Evolutionary conservation across 2,329 filamentous ascomycete genomes (phyloP).

Genomic region (Ophiostoma australiae): DNA sequence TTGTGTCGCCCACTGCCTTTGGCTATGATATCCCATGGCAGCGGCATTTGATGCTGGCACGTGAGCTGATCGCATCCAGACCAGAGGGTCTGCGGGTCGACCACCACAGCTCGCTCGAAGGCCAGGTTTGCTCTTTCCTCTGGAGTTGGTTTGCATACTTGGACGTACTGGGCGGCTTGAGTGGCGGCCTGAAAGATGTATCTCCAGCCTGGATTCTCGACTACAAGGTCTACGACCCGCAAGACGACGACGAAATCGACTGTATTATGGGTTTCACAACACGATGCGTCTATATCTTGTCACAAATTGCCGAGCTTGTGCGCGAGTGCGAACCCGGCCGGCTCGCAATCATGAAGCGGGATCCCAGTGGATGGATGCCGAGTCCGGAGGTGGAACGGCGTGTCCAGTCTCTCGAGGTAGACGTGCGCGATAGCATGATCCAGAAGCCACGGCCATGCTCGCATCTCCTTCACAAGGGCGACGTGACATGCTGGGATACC

Average conservation of each 20-base stretch:
- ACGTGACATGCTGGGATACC: conserved; percentile 54
- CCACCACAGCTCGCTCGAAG: conserved; percentile 43
- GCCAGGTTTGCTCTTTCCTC: conserved; percentile 66
- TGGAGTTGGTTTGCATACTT: conserved; percentile 81
- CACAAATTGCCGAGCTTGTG: conserved; percentile 66
- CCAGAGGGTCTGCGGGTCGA: conserved; percentile 45
- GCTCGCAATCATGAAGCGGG: conserved; percentile 16
- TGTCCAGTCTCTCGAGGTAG: conserved; percentile 55
- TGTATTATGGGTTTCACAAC: conserved; percentile 77
- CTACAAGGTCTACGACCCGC: conserved; percentile 46
- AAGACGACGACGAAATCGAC: conserved; percentile 64
- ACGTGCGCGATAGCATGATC: conserved; percentile 55
- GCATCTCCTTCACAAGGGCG: conserved; percentile 45
- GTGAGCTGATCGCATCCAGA: conserved; percentile 67
- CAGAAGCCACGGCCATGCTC: conserved; percentile 41
- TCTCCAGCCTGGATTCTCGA: conserved; percentile 49
- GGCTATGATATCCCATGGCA: conserved; percentile 79
- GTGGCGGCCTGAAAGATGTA: conserved; percentile 50
- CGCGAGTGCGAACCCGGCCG: conserved; percentile 54
- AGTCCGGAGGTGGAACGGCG: conserved; percentile 47
- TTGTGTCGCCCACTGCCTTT: conserved; percentile 76
- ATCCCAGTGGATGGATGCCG: conserved; percentile 48
- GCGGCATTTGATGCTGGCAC: conserved; percentile 68
- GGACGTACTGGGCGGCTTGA: conserved; percentile 70
- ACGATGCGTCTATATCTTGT: conserved; percentile 64